Percentiles rank a stretch among this genome's conserved stretches.
These are phyloP conservation scores for Colletotrichum lupini DNA, from an alignment of 2,329 filamentous ascomycete species.

Conservation along the genomic window DNA sequence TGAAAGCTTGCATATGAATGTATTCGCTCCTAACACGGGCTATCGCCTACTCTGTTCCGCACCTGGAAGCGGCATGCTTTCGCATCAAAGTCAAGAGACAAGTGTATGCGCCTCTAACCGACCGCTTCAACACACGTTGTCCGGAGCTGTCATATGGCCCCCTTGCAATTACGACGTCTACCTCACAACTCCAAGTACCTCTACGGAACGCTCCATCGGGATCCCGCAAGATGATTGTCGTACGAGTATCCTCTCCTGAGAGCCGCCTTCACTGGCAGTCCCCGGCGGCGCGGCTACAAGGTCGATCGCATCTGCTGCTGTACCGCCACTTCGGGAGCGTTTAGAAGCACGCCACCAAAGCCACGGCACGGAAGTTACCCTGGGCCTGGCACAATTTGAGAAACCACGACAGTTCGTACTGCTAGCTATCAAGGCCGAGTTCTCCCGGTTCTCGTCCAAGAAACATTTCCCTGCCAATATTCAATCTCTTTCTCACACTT, in stretches of 20 bases:
- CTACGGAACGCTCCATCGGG: slow-evolving; percentile 11
- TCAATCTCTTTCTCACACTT: slow-evolving; percentile 1
- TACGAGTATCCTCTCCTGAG: slow-evolving; percentile 31
- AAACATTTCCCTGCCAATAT: neutral
- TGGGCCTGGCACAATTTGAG: slow-evolving; percentile 3
- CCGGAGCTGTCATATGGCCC: neutral
- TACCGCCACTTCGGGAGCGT: slow-evolving; percentile 32
- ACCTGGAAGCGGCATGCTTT: neutral
- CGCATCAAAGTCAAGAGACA: neutral
- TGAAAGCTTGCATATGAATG: neutral
- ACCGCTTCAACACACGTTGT: neutral
- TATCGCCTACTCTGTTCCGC: neutral
- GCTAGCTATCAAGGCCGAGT: slow-evolving; percentile 5
- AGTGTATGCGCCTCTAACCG: slow-evolving; percentile 4
- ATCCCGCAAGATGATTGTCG: slow-evolving; percentile 31
- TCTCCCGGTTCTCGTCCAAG: neutral
- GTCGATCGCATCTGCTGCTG: slow-evolving; percentile 27
- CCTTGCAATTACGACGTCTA: slow-evolving; percentile 14
- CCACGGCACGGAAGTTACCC: slow-evolving; percentile 14
- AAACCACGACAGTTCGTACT: neutral
- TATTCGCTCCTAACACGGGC: neutral
- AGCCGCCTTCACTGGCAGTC: slow-evolving; percentile 26
- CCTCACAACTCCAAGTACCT: slow-evolving; percentile 11
- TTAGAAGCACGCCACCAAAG: slow-evolving; percentile 23
- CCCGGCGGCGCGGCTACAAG: slow-evolving; percentile 29